Conservation (phyloP, 1,139 yeast genomes). For the Candida sanyaensis region DNA sequence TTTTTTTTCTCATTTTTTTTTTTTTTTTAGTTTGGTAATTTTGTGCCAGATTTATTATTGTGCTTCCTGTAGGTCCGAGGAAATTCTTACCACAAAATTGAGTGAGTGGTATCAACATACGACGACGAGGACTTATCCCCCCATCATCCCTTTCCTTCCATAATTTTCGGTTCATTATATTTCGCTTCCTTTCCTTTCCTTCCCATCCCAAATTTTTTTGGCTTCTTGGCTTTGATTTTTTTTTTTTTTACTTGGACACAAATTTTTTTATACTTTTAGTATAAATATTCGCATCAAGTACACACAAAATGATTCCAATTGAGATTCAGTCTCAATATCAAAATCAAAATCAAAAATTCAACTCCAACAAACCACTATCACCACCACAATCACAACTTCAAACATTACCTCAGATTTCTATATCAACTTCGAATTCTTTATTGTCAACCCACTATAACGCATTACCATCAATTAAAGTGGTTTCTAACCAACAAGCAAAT, state of each 20-base stretch:
- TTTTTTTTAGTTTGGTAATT: not conserved
- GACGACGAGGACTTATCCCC: not conserved
- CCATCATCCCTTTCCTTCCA: not conserved
- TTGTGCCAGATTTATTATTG: not conserved
- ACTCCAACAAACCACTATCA: not conserved
- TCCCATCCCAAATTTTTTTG: not conserved
- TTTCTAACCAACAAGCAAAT: not conserved
- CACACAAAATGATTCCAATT: conserved; percentile 1
- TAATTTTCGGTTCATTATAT: no score
- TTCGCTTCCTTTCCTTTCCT: not conserved
- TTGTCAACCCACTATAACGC: not conserved
- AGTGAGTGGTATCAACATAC: conserved; percentile 1
- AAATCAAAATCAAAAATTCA: not conserved
- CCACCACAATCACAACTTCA: not conserved
- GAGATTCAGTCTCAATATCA: not conserved
- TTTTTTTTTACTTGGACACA: no score
- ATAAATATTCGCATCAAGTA: not conserved
- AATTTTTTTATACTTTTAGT: not conserved
- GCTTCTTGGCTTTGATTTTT: no score
- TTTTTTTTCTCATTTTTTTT: not conserved
- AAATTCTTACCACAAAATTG: not conserved
- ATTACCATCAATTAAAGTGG: not conserved
- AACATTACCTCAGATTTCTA: not conserved
- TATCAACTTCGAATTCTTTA: not conserved
- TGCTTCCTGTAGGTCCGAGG: conserved; percentile 3